Base-by-base conservation (phyloP, 140 eudicot genomes). In the Stevia rebaudiana region DNA sequence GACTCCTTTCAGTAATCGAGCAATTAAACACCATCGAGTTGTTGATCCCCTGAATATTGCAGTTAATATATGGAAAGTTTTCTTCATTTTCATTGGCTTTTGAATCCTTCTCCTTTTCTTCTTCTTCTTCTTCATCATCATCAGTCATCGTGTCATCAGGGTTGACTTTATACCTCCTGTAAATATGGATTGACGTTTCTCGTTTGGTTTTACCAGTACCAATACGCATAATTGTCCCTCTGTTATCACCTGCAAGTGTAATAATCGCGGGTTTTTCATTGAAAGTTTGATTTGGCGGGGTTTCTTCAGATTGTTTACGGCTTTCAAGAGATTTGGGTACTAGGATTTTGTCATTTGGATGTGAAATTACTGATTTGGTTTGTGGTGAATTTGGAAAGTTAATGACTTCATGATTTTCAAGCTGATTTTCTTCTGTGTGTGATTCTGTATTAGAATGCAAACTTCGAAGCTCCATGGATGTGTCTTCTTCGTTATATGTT, bases 11-110 rank as follows among this genome's bases (percentile, higher is more conserved):
- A 1, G 70, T 44, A 39, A 94, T 36, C 0, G 84, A 79, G 67
- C 90, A 67, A 44, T 88, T 74, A 41, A 83, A 74, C 70, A 88
- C 67, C 53, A 88, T 79, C 11, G 97, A 88, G 75, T 94, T 85
- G 67, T 88, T 94, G 59, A 88, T 74, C 10, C 78, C 87, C 56
- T 94, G 99, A 17, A 78, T 53, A 52, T 88, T 94, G 78, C 85
- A 83, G 55, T 94, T 92, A 4, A 85, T 69, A 30, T 72, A 81
- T 3, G 78, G 60, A n/a, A 63, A 67, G 39, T 74, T 13, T 17
- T 68, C 83, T 25, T 56, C 49, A 16, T 78, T 70, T 40, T 80
- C 73, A 5, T 4, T 43, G 15, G 25, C 10, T 9, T 57, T 63
- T 35, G 56, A 24, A 24, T 75, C 68, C 23, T 60, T 41, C 39